A percentile compares a stretch with the other conserved stretches of the same genome.
Evolutionary conservation across 371 early-diverging fungal genomes (phyloP).

Genomic region (Mucor piriformis): DNA sequence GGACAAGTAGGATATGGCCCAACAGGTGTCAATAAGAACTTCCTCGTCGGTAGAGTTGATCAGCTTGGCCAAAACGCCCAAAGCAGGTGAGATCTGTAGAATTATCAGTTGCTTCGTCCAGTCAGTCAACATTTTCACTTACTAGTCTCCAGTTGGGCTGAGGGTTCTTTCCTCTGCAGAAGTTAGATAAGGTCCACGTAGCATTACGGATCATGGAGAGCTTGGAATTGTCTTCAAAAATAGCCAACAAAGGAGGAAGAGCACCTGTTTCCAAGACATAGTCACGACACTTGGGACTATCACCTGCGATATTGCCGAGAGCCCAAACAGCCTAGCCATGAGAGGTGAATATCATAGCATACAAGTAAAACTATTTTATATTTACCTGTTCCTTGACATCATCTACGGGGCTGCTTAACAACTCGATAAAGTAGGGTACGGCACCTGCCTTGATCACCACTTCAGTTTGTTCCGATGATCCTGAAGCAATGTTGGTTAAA

Average conservation of each 20-base stretch:
- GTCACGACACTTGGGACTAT: conserved; percentile 95
- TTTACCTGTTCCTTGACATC: conserved; percentile 96
- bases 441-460: conserved; percentile 93
- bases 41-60: conserved; percentile 92
- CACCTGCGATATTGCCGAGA: conserved; percentile 99
- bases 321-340: conserved; percentile 99
- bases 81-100: conserved; percentile 78
- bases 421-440: conserved; percentile 89
- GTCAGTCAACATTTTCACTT: conserved; percentile 6
- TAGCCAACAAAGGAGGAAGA: conserved; percentile 78
- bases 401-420: conserved; percentile 81
- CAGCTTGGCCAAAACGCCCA: conserved; percentile 86
- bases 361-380: background rate
- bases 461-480: conserved; percentile 94
- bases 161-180: conserved; percentile 98
- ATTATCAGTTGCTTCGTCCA: background rate
- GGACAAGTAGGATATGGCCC: conserved; percentile 98
- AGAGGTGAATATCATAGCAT: too few relatives aligned
- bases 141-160: conserved; percentile 90
- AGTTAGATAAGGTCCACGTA: conserved; percentile 98
- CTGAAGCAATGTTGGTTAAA: conserved; percentile 99
- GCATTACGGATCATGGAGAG: conserved; percentile 96
- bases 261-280: conserved; percentile 88
- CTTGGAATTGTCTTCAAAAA: conserved; percentile 87
- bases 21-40: conserved; percentile 96